Evolutionary conservation across 805 yeast genomes (phyloP).

Genomic region (Spencermartinsiella europaea): DNA sequence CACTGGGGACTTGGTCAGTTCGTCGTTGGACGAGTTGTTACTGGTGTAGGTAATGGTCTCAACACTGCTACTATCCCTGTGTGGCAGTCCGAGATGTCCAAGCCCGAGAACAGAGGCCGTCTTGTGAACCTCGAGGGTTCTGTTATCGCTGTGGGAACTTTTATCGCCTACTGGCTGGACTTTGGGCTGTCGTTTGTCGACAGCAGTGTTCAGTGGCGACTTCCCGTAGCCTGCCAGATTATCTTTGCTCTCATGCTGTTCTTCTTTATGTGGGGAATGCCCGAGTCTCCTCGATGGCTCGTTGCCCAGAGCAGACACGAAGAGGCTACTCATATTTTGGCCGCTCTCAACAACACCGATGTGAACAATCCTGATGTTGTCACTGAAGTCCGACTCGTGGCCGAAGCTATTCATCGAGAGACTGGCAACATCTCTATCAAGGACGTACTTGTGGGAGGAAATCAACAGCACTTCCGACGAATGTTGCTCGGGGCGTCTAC

Average conservation of each 20-base stretch:
- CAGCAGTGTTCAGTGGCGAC: conserved; percentile 56
- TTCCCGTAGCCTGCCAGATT: conserved; percentile 71
- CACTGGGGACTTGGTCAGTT: conserved; percentile 55
- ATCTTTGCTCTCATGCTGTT: conserved; percentile 48
- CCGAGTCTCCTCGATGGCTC: conserved; percentile 84
- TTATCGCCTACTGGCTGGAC: conserved; percentile 52
- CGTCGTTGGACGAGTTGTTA: conserved; percentile 64
- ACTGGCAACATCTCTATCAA: conserved; percentile 17
- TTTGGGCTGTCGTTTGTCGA: conserved; percentile 61
- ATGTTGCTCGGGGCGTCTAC: conserved; percentile 58
- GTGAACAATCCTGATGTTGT: conserved; percentile 11
- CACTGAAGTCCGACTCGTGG: conserved; percentile 17
- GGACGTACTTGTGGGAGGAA: conserved; percentile 40
- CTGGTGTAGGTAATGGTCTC: conserved; percentile 74
- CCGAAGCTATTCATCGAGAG: conserved; percentile 17
- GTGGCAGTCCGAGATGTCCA: conserved; percentile 74
- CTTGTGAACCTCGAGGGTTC: conserved; percentile 68
- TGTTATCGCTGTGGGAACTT: conserved; percentile 68
- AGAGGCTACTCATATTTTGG: conserved; percentile 44
- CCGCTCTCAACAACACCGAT: conserved; percentile 35
- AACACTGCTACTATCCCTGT: conserved; percentile 80
- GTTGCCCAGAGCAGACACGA: conserved; percentile 59
- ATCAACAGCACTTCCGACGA: conserved; percentile 57
- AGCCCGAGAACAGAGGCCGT: conserved; percentile 61
- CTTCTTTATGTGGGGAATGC: conserved; percentile 56